A percentile compares a stretch with the other conserved stretches of the same genome.
These are phyloP conservation scores for Fusarium praegraminearum DNA, from an alignment of 2,329 filamentous ascomycete species.

Conservation along the genomic window DNA sequence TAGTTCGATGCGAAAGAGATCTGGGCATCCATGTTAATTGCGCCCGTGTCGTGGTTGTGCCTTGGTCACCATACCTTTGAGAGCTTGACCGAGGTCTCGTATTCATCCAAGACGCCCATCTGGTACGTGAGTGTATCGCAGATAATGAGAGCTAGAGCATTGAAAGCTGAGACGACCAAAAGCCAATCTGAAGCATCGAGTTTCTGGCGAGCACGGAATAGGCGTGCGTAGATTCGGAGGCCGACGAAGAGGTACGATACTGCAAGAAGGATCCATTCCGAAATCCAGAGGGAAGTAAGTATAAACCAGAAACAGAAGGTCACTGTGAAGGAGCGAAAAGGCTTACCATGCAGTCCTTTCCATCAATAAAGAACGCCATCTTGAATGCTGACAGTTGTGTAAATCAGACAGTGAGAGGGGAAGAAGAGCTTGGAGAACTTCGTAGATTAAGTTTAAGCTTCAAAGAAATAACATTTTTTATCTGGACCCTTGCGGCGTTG, in stretches of 20 bases:
- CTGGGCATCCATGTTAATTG: conserved; percentile 19
- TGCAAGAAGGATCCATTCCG: conserved; percentile 51
- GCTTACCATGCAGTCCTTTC: conserved; percentile 43
- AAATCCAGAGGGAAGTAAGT: conserved; percentile 42
- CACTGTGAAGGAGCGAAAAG: fast-evolving
- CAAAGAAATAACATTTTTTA: neutral
- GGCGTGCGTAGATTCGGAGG: conserved; percentile 51
- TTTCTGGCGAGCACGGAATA: conserved; percentile 49
- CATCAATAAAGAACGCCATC: conserved; percentile 42
- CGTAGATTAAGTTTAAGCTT: neutral
- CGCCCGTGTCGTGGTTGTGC: fast-evolving
- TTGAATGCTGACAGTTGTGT: neutral
- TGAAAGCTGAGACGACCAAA: conserved; percentile 47
- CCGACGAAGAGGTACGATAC: conserved; percentile 47
- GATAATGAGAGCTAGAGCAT: conserved; percentile 51
- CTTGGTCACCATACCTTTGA: conserved; percentile 45
- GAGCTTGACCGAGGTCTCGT: conserved; percentile 47
- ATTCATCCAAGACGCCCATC: conserved; percentile 50
- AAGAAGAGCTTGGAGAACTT: neutral
- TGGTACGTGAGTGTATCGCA: conserved; percentile 52
- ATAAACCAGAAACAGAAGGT: fast-evolving
- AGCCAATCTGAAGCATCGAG: conserved; percentile 49
- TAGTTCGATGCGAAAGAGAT: conserved; percentile 54
- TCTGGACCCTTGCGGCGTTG: neutral
- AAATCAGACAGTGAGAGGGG: neutral